Evolutionary conservation across 2,329 filamentous ascomycete genomes (phyloP), one percentile per base, ranked within the genome.

Genomic region (Sordariomycetes sp.): DNA sequence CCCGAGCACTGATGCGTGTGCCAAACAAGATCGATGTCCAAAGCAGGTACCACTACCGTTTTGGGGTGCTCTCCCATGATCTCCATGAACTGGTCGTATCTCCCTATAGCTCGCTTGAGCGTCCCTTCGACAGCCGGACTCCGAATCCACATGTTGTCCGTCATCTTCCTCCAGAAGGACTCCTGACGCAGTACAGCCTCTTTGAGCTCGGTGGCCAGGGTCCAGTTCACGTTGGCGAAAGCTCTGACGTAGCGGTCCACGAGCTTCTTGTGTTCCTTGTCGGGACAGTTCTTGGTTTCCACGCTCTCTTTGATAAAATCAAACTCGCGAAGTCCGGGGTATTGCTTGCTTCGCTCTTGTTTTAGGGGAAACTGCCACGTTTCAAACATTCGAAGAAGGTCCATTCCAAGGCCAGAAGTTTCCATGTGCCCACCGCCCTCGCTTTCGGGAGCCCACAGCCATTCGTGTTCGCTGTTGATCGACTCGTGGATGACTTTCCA

Each of bases 21-120:
- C 62, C 62, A 66, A 1, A 52, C 52, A 1, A 66, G 44, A 37
- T 65, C 61, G 14, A 65, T 55, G 37, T 64, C 60, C 6, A 61
- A 41, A 0, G 60, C 63, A 0, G 62, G 62, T 3, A 64, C 60
- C 4, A 59, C 38, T 11, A 50, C 53, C 8, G 18, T 47, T 6
- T 36, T 35, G 5, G 47, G 46, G 34, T 56, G 44, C 1, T 43
- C 36, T 21, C 42, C 46, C 25, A 63, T 41, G 4, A 65, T 48
- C 8, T 42, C 42, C 24, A 63, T 42, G 36, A 64, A 64, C 20
- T 53, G 49, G 11, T 40, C 39, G 38, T 68, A 68, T 3, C 64
- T 55, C 3, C 44, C 41, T 3, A 56, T 43, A 4, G 55, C 52
- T 7, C 58, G 53, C 1, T 39, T 19, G 2, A 66, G 29, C 0